Evolutionary conservation across 1,284 basidiomycete species (phyloP).

Genomic region (Apiotrichum domesticum): DNA sequence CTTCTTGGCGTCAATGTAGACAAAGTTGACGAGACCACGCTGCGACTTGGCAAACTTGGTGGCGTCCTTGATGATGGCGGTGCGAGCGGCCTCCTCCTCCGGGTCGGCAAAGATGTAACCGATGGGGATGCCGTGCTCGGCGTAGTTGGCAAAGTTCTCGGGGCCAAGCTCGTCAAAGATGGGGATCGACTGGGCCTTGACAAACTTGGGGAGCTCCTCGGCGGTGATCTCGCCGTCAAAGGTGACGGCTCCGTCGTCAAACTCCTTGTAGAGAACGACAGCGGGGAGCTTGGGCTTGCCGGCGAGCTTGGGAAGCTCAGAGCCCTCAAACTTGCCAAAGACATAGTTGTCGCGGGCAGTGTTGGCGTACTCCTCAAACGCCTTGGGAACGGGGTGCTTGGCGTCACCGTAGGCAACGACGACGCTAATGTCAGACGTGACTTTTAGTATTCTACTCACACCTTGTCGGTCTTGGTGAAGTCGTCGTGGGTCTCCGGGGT

Average conservation of each 20-base stretch:
- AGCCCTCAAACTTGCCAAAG: constrained; percentile 78
- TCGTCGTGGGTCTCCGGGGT: constrained; percentile 69
- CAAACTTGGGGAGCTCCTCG: constrained; percentile 67
- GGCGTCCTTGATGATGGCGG: constrained; percentile 63
- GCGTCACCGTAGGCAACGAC: constrained; percentile 75
- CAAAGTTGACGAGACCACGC: constrained; percentile 91
- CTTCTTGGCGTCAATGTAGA: constrained; percentile 94
- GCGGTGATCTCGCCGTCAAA: constrained; percentile 57
- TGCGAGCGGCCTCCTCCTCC: constrained; percentile 54
- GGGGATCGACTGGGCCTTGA: constrained; percentile 78
- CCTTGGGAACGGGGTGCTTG: constrained; percentile 60
- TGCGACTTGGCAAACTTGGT: constrained; percentile 69
- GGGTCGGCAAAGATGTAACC: constrained; percentile 94
- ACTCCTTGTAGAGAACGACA: constrained; percentile 85
- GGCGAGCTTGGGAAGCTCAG: constrained; percentile 61
- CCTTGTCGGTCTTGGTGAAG: constrained; percentile 82
- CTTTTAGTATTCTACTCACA: constrained; percentile 46
- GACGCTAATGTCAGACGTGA: constrained; percentile 50
- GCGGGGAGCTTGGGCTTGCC: constrained; percentile 67
- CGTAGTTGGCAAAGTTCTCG: constrained; percentile 89
- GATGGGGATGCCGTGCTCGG: constrained; percentile 73
- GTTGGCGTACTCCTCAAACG: constrained; percentile 75
- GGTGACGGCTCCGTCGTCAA: constrained; percentile 81
- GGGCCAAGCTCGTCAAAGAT: constrained; percentile 87
- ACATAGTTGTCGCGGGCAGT: constrained; percentile 86